Evolutionary conservation across 257 asterid genomes (phyloP).

Genomic region (Handroanthus guayacan): DNA sequence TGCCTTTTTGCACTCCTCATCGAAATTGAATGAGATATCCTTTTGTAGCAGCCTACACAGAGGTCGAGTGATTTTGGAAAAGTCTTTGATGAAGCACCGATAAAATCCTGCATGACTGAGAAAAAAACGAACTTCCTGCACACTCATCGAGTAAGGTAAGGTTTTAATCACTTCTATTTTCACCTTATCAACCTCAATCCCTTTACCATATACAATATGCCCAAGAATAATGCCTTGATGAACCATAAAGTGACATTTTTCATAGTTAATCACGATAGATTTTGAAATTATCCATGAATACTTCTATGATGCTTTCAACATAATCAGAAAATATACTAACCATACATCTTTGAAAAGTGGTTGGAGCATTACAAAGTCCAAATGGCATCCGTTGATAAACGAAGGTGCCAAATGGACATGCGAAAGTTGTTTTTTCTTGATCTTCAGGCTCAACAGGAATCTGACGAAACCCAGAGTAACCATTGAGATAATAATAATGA

Average conservation of each 20-base stretch:
- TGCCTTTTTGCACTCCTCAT: not conserved
- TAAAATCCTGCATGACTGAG: constrained; percentile 14
- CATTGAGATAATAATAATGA: constrained; percentile 23
- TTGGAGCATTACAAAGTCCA: constrained; percentile 1
- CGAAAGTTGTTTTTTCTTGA: constrained; percentile 28
- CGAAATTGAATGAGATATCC: not conserved
- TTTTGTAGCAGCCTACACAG: not conserved
- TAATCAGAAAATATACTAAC: constrained; percentile 8
- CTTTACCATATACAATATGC: too few relatives aligned
- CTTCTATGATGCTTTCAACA: not conserved
- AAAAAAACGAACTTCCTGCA: not conserved
- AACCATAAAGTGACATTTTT: too few relatives aligned
- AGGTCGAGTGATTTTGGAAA: constrained; percentile 4
- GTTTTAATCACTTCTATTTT: not conserved
- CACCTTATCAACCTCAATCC: not conserved
- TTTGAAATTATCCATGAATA: constrained; percentile 12
- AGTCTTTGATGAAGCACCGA: not conserved
- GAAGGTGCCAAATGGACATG: constrained; percentile 7
- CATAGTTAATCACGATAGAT: not conserved
- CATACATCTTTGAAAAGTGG: constrained; percentile 18
- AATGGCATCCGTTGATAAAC: not conserved
- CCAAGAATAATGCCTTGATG: too few relatives aligned
- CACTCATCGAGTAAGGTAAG: constrained; percentile 8
- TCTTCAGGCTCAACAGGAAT: constrained; percentile 14
- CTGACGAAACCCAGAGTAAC: constrained; percentile 19